These are phyloP conservation scores for Porcisia deanei DNA, from an alignment of 208 protist species.

Conservation along the genomic window DNA sequence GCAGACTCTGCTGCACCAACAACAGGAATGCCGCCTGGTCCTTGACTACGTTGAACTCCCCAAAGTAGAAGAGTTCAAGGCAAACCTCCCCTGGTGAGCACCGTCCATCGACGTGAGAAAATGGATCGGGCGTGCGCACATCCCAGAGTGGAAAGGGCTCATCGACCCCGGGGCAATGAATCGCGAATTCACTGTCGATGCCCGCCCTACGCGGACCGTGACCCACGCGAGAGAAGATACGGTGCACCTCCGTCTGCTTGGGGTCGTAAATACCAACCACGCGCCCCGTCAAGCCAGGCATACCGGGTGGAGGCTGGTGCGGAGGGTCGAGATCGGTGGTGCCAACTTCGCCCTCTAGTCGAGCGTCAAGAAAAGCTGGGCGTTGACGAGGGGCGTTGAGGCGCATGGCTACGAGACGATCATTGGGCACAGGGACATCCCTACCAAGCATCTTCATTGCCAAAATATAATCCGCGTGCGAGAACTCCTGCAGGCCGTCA, in stretches of 20 bases:
- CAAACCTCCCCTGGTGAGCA: conserved; percentile 62
- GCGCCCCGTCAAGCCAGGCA: conserved; percentile 35
- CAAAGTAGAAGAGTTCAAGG: conserved; percentile 85
- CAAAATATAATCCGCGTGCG: conserved; percentile 77
- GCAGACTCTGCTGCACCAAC: conserved; percentile 45
- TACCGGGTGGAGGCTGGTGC: conserved; percentile 34
- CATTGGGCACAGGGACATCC: conserved; percentile 59
- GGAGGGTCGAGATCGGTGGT: neutral
- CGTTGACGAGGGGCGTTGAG: conserved; percentile 59
- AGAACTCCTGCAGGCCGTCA: conserved; percentile 74
- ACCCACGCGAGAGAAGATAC: conserved; percentile 47
- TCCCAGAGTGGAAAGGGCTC: conserved; percentile 78
- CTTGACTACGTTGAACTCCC: conserved; percentile 57
- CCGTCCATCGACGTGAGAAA: conserved; percentile 22
- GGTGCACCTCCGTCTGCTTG: conserved; percentile 46
- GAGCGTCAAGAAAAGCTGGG: conserved; percentile 59
- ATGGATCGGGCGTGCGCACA: conserved; percentile 53
- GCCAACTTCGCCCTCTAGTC: neutral
- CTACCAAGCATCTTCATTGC: conserved; percentile 82
- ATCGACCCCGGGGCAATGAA: conserved; percentile 53
- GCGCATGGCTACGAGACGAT: conserved; percentile 62
- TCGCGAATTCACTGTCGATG: conserved; percentile 51
- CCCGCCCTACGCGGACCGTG: conserved; percentile 63
- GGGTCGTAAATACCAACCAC: conserved; percentile 43
- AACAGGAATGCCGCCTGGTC: conserved; percentile 45